Evolutionary conservation across 2,329 filamentous ascomycete species (phyloP), one percentile per base, ranked within the genome.

Genomic region (Ophiocordyceps camponoti-saundersi): DNA sequence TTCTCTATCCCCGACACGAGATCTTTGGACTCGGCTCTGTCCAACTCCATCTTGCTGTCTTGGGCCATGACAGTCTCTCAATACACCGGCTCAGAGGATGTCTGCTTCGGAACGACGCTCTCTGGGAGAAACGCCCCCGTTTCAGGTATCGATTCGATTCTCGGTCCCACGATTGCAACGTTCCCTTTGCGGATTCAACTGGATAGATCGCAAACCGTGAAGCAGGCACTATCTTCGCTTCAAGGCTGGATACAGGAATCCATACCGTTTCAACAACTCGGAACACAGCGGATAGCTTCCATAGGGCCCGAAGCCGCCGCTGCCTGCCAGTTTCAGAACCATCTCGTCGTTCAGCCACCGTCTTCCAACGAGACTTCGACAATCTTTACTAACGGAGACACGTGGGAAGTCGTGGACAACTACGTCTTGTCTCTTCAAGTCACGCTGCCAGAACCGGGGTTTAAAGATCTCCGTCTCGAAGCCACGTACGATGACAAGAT

Each of bases 1-100:
- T 71, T 50, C 23, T 29, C 13, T 6, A 4, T 23, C 7, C 16
- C 36, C 2, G n/a, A 32, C 18, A 39, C 7, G 11, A 44, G 26
- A 15, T 11, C 36, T 44, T n/a, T 7, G 34, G 44, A 51, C 62
- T 69, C 47, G 67, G 54, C 51, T 0, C 44, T 45, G 2, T 46
- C 54, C 0, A 54, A 46, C 0, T 3, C 55, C 3, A 34, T 57
- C 15, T 48, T 51, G 1, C 67, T 70, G 29, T 74, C 76, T 0
- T 67, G 72, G 54, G 66, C 68, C 10, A 67, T 71, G 45, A 54
- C 80, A 1, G 53, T 77, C 4, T 59, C 65, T 18, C 60, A 61
- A 7, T 79, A 79, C 51, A 55, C 65, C 2, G 71, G 50, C 1
- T 49, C 48, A 0, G 32, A 61, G 2, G 66, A 69, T 46, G 57